Conservation (phyloP, 1,139 yeast species). For the Candida sojae region DNA sequence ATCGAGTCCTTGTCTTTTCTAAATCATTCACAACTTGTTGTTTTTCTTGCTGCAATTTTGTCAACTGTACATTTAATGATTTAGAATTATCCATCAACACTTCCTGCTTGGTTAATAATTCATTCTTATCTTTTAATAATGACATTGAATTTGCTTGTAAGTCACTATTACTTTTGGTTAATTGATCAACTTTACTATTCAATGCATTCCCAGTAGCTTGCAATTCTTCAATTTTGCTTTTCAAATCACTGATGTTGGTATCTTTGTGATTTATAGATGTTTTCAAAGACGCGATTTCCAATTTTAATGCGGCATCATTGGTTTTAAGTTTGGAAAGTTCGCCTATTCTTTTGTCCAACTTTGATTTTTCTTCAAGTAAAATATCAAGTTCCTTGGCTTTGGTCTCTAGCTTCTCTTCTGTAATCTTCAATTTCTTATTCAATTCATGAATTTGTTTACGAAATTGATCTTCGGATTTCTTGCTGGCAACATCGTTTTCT, state of each 20-base stretch:
- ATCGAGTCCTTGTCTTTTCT: conserved; percentile 52
- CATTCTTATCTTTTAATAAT: conserved; percentile 38
- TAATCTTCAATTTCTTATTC: conserved; percentile 10
- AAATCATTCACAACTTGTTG: conserved; percentile 53
- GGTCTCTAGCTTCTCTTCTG: conserved; percentile 12
- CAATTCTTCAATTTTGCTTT: conserved; percentile 36
- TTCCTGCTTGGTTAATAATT: conserved; percentile 42
- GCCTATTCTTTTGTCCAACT: conserved; percentile 26
- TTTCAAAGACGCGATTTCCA: conserved; percentile 42
- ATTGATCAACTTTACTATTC: conserved; percentile 40
- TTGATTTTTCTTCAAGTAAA: conserved; percentile 26
- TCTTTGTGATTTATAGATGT: conserved; percentile 49
- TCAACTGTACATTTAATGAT: conserved; percentile 31
- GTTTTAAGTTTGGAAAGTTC: conserved; percentile 36
- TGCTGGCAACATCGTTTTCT: conserved; percentile 9
- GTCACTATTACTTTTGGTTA: conserved; percentile 45
- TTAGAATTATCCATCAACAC: conserved; percentile 36
- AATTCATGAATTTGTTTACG: conserved; percentile 13
- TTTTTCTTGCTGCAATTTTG: conserved; percentile 50
- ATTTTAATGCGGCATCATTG: conserved; percentile 42
- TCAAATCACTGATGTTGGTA: conserved; percentile 47
- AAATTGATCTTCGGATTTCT: conserved; percentile 9
- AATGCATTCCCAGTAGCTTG: conserved; percentile 38
- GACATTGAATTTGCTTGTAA: conserved; percentile 37
- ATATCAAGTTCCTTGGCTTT: conserved; percentile 23